These are phyloP conservation scores for Debaryomycetaceae sp. DNA, from an alignment of 1,139 yeast species.

Conservation along the genomic window DNA sequence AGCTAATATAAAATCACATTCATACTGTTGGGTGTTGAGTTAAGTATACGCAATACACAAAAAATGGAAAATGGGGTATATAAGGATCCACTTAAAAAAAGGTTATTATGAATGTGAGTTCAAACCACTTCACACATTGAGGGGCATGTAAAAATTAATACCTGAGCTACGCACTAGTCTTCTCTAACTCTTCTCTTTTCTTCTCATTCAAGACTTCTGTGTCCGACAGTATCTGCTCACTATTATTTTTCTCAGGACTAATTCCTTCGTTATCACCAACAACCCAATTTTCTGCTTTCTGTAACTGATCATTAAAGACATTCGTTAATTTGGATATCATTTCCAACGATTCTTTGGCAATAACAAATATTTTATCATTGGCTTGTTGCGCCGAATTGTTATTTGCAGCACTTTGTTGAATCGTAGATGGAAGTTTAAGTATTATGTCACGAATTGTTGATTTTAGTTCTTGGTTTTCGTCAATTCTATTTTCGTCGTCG, in stretches of 20 bases:
- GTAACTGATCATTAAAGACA: conserved; percentile 81
- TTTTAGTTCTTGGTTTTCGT: conserved; percentile 35
- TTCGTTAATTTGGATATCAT: conserved; percentile 81
- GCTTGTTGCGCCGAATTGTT: conserved; percentile 29
- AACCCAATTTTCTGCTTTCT: conserved; percentile 83
- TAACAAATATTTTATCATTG: conserved; percentile 65
- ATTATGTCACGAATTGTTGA: conserved; percentile 78
- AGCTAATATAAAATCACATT: too few species aligned
- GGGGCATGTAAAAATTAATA: too few species aligned
- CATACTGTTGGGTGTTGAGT: too few species aligned
- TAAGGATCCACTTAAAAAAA: too few species aligned
- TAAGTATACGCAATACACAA: too few species aligned
- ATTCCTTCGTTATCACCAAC: conserved; percentile 30
- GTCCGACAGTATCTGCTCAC: not conserved
- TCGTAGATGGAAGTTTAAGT: conserved; percentile 59
- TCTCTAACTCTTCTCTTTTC: not conserved
- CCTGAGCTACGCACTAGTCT: not conserved
- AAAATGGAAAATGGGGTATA: too few species aligned
- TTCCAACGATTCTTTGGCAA: conserved; percentile 87
- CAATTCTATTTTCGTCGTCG: conserved; percentile 5
- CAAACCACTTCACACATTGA: too few species aligned
- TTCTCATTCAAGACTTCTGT: not conserved
- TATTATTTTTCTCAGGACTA: not conserved
- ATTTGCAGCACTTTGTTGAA: conserved; percentile 27
- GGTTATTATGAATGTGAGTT: too few species aligned